phyloP scores from a whole-genome alignment of 1,284 basidiomycete species.

The Melanopsichium pennsylvanicum region DNA sequence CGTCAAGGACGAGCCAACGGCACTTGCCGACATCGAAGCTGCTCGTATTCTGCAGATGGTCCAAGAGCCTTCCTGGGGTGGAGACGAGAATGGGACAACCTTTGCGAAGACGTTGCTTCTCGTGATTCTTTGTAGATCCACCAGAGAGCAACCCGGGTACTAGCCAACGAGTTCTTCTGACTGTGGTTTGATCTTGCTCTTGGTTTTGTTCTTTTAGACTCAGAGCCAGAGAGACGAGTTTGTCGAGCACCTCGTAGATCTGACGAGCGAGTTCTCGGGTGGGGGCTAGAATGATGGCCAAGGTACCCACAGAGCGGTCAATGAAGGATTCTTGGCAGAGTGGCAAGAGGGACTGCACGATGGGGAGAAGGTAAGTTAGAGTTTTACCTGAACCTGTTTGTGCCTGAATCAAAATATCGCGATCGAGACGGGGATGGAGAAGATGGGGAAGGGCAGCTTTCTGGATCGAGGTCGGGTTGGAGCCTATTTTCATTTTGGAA shows the following conservation, averaged over 20 bases:
- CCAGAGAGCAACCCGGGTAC: constrained; percentile 88
- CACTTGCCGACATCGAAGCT: constrained; percentile 91
- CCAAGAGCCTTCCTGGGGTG: constrained; percentile 76
- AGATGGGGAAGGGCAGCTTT: constrained; percentile 80
- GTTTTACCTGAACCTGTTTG: constrained; percentile 99
- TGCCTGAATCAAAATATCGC: constrained; percentile 93
- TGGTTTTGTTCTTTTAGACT: constrained; percentile 71
- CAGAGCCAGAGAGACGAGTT: constrained; percentile 72
- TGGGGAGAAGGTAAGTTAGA: constrained; percentile 89
- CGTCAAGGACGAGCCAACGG: constrained; percentile 94
- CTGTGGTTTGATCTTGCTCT: constrained; percentile 69
- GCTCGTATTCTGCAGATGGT: constrained; percentile 82
- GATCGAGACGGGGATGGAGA: constrained; percentile 68
- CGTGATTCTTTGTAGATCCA: constrained; percentile 76
- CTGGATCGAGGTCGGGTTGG: constrained; percentile 87
- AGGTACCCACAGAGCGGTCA: constrained; percentile 83
- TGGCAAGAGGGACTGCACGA: constrained; percentile 91
- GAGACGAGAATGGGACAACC: constrained; percentile 78
- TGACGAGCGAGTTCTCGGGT: constrained; percentile 95
- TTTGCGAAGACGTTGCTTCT: constrained; percentile 77
- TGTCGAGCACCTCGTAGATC: constrained; percentile 78
- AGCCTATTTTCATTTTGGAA: constrained; percentile 80
- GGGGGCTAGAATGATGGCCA: constrained; percentile 92
- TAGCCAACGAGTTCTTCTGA: constrained; percentile 76
- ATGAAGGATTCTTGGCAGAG: constrained; percentile 75